Evolutionary conservation across 1,284 basidiomycete species (phyloP), one percentile per base, ranked within the genome.

Genomic region (Vanrija humicola): DNA sequence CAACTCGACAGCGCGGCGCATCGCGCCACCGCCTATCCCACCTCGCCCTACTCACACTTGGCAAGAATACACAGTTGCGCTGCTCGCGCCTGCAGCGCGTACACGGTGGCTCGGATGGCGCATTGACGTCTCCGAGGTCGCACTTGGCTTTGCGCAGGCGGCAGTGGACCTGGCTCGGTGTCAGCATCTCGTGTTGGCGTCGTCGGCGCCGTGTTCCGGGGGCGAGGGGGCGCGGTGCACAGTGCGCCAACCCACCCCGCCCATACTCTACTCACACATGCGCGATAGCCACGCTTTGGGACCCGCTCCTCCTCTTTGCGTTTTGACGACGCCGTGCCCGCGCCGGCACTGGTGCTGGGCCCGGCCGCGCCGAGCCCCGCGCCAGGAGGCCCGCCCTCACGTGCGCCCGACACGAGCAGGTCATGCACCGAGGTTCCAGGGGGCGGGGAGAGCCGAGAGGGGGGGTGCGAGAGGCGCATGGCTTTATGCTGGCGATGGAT

Each of bases 91-190:
- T 68, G 53, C 79, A 80, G 19, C 78, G 63, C 5, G 72, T 65
- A 53, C 78, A 79, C 6, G 78, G 78, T 5, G 77, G 77, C 46
- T 78, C 71, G 9, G 69, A 72, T 0, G 78, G 78, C 3, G 70
- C 65, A 51, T 79, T 78, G 39, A 77, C 74, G 53, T 79, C 75
- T 23, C 78, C 78, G 9, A 79, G 65, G 54, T 79, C 78, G 57
- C 78, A 79, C 59, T 73, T 70, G 10, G 78, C 76, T 56, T 79
- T 79, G 12, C 77, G 64, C 46, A 75, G 58, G 3, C 76, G 65
- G 54, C 75, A 77, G 53, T 76, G 73, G 3, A 74, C 69, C 70
- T 72, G 48, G 42, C 18, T 14, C 12, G 12, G n/a, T 16, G 47
- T 56, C 42, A 48, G 50, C 43, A 42, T 34, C 10, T 5, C 28